A percentile compares a stretch with the other conserved stretches of the same genome.
Conservation (phyloP, 495 filamentous ascomycete genomes). For the Rostrohypoxylon terebratum region DNA sequence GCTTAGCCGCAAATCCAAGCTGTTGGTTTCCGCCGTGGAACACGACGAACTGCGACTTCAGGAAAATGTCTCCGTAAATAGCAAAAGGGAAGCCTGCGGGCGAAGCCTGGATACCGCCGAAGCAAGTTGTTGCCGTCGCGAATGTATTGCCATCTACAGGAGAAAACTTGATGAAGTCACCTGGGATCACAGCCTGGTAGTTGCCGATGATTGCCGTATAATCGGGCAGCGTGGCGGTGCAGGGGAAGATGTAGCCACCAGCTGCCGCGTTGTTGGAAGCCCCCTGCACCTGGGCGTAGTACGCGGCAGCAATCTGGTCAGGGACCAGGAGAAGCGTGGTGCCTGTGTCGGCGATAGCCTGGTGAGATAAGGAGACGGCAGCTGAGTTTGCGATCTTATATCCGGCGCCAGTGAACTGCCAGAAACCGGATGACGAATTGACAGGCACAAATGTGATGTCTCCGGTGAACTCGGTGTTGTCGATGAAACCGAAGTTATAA, state of each 20-base stretch:
- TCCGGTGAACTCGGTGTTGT: conserved; percentile 70
- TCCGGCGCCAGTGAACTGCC: conserved; percentile 73
- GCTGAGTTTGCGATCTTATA: conserved; percentile 66
- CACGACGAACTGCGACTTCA: conserved; percentile 85
- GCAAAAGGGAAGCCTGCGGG: conserved; percentile 70
- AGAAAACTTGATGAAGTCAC: conserved; percentile 70
- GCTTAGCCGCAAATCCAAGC: conserved; percentile 73
- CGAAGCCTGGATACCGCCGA: conserved; percentile 72
- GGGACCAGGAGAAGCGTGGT: conserved; percentile 80
- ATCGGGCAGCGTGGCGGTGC: conserved; percentile 69
- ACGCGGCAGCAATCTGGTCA: conserved; percentile 66
- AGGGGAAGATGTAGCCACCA: conserved; percentile 79
- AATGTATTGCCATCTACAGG: conserved; percentile 56
- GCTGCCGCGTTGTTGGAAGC: conserved; percentile 65
- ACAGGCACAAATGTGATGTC: conserved; percentile 70
- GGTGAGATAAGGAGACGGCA: conserved; percentile 36
- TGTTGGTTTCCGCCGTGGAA: conserved; percentile 69
- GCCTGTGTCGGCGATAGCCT: conserved; percentile 71
- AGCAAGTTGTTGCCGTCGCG: conserved; percentile 65
- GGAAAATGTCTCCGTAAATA: conserved; percentile 86
- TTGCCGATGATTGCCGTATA: conserved; percentile 70
- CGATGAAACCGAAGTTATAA: conserved; percentile 75
- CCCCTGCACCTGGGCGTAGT: conserved; percentile 73
- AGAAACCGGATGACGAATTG: conserved; percentile 74
- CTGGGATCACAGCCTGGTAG: conserved; percentile 68